Conservation (phyloP, 208 protist species). For the Crithidia fasciculata region DNA sequence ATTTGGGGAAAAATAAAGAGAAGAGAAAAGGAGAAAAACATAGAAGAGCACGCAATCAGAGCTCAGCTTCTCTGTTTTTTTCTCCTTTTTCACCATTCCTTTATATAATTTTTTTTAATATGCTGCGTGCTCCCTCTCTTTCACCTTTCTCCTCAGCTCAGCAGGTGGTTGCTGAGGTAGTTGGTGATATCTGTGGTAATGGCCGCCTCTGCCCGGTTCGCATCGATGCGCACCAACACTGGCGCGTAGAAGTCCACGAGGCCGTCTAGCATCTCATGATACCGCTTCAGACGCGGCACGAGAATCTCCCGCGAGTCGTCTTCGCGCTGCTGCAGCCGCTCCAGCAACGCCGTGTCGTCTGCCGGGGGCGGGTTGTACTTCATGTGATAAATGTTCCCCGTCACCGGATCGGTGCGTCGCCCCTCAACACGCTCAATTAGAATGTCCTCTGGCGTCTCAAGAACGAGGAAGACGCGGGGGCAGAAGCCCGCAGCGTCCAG, state of each 20-base stretch:
- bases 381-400: slow-evolving; percentile 87
- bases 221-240: slow-evolving; percentile 61
- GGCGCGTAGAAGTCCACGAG: slow-evolving; percentile 72
- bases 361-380: slow-evolving; percentile 86
- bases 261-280: slow-evolving; percentile 68
- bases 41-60: background rate
- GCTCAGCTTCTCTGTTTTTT: background rate
- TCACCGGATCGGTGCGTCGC: slow-evolving; percentile 86
- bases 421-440: slow-evolving; percentile 81
- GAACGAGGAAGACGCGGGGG: slow-evolving; percentile 67
- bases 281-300: slow-evolving; percentile 67
- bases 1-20: background rate
- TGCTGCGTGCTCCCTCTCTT: background rate
- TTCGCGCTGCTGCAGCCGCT: slow-evolving; percentile 81
- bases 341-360: slow-evolving; percentile 67
- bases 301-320: slow-evolving; percentile 85
- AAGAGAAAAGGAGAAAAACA: slow-evolving; percentile 19
- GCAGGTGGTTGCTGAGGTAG: slow-evolving; percentile 32
- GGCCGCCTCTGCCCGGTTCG: slow-evolving; percentile 38
- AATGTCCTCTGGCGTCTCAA: slow-evolving; percentile 82
- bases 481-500: slow-evolving; percentile 73
- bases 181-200: slow-evolving; percentile 55
- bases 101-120: slow-evolving; percentile 3
- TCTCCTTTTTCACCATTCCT: slow-evolving; percentile 12
- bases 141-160: slow-evolving; percentile 15